phyloP scores from a whole-genome alignment of 1,139 yeast genomes.

The Suhomyces maxii region DNA sequence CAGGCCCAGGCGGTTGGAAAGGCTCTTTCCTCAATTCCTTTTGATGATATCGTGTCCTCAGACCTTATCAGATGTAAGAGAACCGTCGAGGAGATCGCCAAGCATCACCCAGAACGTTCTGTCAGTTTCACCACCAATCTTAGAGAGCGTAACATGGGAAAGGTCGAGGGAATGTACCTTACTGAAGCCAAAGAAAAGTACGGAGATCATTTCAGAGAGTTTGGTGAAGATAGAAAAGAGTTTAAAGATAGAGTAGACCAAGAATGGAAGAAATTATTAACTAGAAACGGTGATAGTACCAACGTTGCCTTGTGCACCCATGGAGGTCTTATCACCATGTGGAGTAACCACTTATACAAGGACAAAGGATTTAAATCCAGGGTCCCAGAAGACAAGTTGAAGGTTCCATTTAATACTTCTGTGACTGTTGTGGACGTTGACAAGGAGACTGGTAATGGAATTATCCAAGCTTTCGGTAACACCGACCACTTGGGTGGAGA shows the following conservation, averaged over 20 bases:
- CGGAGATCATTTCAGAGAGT: slow-evolving; percentile 38
- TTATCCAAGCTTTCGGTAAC: slow-evolving; percentile 54
- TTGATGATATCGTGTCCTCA: slow-evolving; percentile 58
- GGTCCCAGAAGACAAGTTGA: slow-evolving; percentile 41
- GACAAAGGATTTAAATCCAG: slow-evolving; percentile 39
- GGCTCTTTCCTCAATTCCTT: slow-evolving; percentile 33
- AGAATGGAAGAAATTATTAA: slow-evolving; percentile 49
- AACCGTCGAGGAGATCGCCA: slow-evolving; percentile 46
- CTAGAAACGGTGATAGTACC: slow-evolving; percentile 35
- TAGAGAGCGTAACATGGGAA: slow-evolving; percentile 82
- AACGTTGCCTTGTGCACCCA: slow-evolving; percentile 74
- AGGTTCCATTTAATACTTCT: slow-evolving; percentile 73
- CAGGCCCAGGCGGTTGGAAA: slow-evolving; percentile 58
- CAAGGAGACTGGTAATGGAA: slow-evolving; percentile 37
- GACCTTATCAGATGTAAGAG: slow-evolving; percentile 63
- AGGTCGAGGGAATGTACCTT: slow-evolving; percentile 70
- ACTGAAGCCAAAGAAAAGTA: slow-evolving; percentile 57
- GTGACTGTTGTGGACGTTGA: slow-evolving; percentile 61
- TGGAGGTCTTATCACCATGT: slow-evolving; percentile 79
- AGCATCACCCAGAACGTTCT: slow-evolving; percentile 23
- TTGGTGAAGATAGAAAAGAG: slow-evolving; percentile 44
- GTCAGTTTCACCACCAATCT: slow-evolving; percentile 38
- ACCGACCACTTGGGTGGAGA: slow-evolving; percentile 65
- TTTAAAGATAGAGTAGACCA: slow-evolving; percentile 51
- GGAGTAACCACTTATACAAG: slow-evolving; percentile 47